Conservation (phyloP, 352 stramenopile genomes). For the Phytophthora palmivora region DNA sequence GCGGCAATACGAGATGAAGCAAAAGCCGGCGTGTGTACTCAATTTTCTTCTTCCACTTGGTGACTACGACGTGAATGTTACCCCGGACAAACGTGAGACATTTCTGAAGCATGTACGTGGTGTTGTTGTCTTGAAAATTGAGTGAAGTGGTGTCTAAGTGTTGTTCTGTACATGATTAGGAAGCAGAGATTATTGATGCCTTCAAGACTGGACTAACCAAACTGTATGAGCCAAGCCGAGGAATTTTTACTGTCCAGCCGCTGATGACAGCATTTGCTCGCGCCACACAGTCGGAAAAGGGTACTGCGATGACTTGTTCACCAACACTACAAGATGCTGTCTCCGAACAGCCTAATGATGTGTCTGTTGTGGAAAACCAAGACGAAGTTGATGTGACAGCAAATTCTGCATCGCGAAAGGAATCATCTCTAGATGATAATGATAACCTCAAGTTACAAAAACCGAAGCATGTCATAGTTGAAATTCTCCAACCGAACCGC, state of each 20-base stretch:
- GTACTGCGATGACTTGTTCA: constrained; percentile 5
- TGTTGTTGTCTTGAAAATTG: neutral
- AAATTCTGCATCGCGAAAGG: neutral
- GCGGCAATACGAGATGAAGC: constrained; percentile 90
- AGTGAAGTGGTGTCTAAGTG: neutral
- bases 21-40: constrained; percentile 95
- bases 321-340: constrained; percentile 1
- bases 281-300: constrained; percentile 20
- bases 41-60: constrained; percentile 89
- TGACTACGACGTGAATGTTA: constrained; percentile 97
- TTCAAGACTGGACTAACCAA: constrained; percentile 65
- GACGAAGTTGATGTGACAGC: constrained; percentile 4
- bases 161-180: constrained; percentile 30
- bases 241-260: constrained; percentile 69
- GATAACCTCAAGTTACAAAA: constrained; percentile 6
- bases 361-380: constrained; percentile 6
- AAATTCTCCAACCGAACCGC: constrained; percentile 17
- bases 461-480: constrained; percentile 26
- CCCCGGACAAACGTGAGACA: constrained; percentile 97
- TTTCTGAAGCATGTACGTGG: constrained; percentile 76
- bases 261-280: constrained; percentile 55
- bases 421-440: constrained; percentile 8
- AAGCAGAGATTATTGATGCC: constrained; percentile 62
- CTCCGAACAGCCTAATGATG: neutral
- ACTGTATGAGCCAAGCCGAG: constrained; percentile 70